phyloP scores from a whole-genome alignment of 331 rosid genomes.

The Acacia pycnantha region DNA sequence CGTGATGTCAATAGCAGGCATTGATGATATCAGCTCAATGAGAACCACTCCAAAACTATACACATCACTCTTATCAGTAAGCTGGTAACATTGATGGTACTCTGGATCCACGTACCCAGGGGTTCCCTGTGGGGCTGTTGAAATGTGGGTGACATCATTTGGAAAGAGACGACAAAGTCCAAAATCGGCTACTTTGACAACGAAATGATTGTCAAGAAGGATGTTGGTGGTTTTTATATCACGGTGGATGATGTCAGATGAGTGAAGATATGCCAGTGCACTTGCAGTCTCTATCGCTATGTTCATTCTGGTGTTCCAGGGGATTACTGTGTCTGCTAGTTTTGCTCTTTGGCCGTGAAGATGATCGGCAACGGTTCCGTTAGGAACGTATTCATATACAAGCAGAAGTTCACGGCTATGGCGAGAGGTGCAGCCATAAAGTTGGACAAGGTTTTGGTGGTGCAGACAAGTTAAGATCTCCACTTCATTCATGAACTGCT shows the following conservation, averaged over 20 bases:
- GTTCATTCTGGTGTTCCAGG: conserved; percentile 68
- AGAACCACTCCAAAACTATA: conserved; percentile 90
- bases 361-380: conserved; percentile 90
- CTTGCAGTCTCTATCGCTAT: conserved; percentile 79
- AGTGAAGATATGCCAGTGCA: conserved; percentile 82
- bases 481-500: conserved; percentile 84
- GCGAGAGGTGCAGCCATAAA: conserved; percentile 84
- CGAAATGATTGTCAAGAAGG: conserved; percentile 63
- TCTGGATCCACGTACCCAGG: conserved; percentile 97
- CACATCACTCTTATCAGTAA: conserved; percentile 78
- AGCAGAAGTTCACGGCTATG: conserved; percentile 78
- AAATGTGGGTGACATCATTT: conserved; percentile 54
- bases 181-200: conserved; percentile 87
- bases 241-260: conserved; percentile 69
- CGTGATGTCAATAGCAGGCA: conserved; percentile 87
- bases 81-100: conserved; percentile 77
- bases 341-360: conserved; percentile 61
- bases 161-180: conserved; percentile 84
- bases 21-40: conserved; percentile 71
- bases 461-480: conserved; percentile 49
- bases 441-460: conserved; percentile 73
- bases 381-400: conserved; percentile 75
- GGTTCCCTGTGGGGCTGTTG: conserved; percentile 96
- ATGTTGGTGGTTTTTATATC: conserved; percentile 81
- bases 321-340: conserved; percentile 44